These are phyloP conservation scores for Botryotinia narcissicola DNA, from an alignment of 2,329 filamentous ascomycete genomes.

Conservation along the genomic window DNA sequence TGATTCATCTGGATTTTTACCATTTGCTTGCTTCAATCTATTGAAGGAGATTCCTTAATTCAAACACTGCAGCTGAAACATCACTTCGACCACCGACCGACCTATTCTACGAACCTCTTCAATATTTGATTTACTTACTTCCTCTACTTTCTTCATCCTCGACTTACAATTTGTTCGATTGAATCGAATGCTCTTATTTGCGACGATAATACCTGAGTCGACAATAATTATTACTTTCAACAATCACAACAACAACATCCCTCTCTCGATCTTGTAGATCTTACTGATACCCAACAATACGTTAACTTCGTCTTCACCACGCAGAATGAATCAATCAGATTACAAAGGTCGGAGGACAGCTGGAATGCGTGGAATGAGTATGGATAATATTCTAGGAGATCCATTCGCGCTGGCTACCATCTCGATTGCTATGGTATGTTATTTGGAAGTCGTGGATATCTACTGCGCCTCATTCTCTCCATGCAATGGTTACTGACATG, in stretches of 20 bases:
- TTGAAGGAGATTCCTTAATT: background rate
- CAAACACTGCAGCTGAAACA: constrained; percentile 19
- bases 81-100: constrained; percentile 2
- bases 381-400: constrained; percentile 91
- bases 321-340: constrained; percentile 74
- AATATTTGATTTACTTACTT: background rate
- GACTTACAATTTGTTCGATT: constrained; percentile 6
- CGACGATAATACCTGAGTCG: constrained; percentile 14
- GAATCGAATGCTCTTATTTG: constrained; percentile 16
- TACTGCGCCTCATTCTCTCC: background rate
- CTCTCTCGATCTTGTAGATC: background rate
- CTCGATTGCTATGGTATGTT: constrained; percentile 81
- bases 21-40: background rate
- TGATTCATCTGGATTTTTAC: background rate
- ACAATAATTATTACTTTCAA: constrained; percentile 7
- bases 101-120: constrained; percentile 5
- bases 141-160: constrained; percentile 1
- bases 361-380: constrained; percentile 58
- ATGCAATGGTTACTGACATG: constrained; percentile 12
- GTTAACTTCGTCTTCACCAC: constrained; percentile 68
- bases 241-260: background rate
- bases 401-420: constrained; percentile 93
- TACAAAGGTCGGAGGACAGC: constrained; percentile 50
- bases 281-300: constrained; percentile 69
- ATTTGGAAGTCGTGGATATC: background rate